Evolutionary conservation across 1,284 basidiomycete genomes (phyloP).

Genomic region (Microbotryomycetes sp.): DNA sequence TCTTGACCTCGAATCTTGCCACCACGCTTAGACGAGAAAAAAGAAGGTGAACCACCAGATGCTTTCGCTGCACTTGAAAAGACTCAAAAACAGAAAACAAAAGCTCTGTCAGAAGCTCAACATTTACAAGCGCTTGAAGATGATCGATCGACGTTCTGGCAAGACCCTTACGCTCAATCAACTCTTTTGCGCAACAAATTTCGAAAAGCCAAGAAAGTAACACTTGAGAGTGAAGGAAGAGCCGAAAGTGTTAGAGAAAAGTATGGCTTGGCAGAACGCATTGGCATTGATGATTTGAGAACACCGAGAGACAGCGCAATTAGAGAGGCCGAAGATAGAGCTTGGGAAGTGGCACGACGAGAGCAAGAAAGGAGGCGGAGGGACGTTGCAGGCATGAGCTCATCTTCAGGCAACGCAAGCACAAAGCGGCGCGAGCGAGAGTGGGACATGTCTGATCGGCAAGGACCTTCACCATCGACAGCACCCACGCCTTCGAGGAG

Average conservation of each 20-base stretch:
- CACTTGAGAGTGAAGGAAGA: constrained; percentile 13
- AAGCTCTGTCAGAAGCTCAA: constrained; percentile 60
- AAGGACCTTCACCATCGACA: background rate
- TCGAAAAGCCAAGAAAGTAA: constrained; percentile 68
- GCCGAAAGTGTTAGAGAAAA: constrained; percentile 38
- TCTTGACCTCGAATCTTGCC: constrained; percentile 7
- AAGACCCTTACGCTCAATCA: constrained; percentile 79
- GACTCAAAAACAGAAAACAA: constrained; percentile 66
- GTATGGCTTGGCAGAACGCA: constrained; percentile 63
- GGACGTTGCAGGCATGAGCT: background rate
- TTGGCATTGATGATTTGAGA: constrained; percentile 47
- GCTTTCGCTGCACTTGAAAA: constrained; percentile 85
- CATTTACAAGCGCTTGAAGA: constrained; percentile 71
- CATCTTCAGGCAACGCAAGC: background rate
- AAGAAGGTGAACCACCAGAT: constrained; percentile 56
- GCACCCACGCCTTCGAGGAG: background rate
- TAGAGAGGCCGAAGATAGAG: constrained; percentile 53
- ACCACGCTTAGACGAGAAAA: constrained; percentile 54
- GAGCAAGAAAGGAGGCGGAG: constrained; percentile 52
- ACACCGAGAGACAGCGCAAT: constrained; percentile 37
- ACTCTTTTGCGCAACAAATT: constrained; percentile 67
- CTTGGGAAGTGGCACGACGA: constrained; percentile 54
- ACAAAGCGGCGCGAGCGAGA: background rate
- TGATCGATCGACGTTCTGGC: constrained; percentile 63
- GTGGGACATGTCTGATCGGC: background rate